A percentile compares a stretch with the other conserved stretches of the same genome.
Evolutionary conservation across 1,284 basidiomycete genomes (phyloP).

Genomic region (Uromyces viciae-fabae): DNA sequence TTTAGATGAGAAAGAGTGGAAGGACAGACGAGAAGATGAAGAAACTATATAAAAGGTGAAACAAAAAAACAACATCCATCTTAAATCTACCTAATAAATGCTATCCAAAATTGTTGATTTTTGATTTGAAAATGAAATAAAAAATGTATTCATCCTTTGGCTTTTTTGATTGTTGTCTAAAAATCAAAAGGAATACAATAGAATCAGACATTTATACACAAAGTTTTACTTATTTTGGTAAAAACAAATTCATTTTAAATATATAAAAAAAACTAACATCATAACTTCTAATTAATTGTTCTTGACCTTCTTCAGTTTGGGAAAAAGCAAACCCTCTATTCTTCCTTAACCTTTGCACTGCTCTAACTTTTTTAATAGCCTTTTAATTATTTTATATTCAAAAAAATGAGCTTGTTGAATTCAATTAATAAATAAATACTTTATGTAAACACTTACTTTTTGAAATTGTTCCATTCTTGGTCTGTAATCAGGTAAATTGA

Average conservation of each 20-base stretch:
- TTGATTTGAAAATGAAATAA: neutral
- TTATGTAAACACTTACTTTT: slow-evolving; percentile 48
- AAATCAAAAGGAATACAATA: neutral
- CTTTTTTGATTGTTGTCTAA: slow-evolving; percentile 43
- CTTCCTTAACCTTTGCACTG: slow-evolving; percentile 86
- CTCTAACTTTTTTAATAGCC: slow-evolving; percentile 95
- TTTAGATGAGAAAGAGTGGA: no score
- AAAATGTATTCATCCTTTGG: slow-evolving; percentile 17
- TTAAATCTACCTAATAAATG: neutral
- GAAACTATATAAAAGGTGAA: neutral
- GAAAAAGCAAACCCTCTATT: slow-evolving; percentile 95
- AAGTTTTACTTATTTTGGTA: neutral
- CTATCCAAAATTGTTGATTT: neutral
- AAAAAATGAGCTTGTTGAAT: neutral
- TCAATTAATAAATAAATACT: neutral
- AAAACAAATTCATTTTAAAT: neutral
- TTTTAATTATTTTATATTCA: slow-evolving; percentile 68
- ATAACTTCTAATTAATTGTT: slow-evolving; percentile 53
- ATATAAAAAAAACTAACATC: slow-evolving; percentile 45
- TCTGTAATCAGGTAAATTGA: slow-evolving; percentile 94
- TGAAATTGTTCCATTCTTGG: slow-evolving; percentile 87
- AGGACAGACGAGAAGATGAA: neutral
- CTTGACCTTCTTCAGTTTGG: slow-evolving; percentile 60
- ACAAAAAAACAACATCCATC: neutral
- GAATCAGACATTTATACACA: neutral